These are phyloP conservation scores for Dittrichia graveolens DNA, from an alignment of 129 eudicot species.

Conservation along the genomic window DNA sequence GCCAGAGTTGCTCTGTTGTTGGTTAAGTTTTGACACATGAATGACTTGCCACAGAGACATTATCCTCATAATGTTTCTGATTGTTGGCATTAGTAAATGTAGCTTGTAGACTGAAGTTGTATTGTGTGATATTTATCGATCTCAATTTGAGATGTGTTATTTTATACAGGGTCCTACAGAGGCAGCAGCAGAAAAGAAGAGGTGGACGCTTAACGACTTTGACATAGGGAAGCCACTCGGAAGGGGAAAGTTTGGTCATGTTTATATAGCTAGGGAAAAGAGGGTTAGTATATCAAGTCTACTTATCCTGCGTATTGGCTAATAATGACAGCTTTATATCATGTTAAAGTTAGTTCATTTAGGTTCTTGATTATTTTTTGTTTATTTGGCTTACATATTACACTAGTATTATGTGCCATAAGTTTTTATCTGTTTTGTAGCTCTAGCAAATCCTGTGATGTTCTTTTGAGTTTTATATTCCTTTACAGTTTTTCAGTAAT, in stretches of 20 bases:
- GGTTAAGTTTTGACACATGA: too few species aligned
- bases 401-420: neutral
- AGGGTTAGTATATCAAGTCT: constrained; percentile 37
- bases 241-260: constrained; percentile 47
- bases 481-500: neutral
- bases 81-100: constrained; percentile 1
- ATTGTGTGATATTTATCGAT: neutral
- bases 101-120: neutral
- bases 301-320: neutral
- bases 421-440: neutral
- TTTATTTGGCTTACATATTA: neutral
- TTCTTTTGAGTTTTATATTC: neutral
- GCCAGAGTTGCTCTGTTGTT: too few species aligned
- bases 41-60: too few species aligned
- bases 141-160: neutral
- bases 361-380: neutral
- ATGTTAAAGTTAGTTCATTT: neutral
- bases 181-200: constrained; percentile 39
- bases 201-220: constrained; percentile 47
- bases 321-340: neutral
- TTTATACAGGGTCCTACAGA: constrained; percentile 31
- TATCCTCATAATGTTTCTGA: neutral
- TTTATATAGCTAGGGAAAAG: constrained; percentile 43
- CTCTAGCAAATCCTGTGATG: neutral
- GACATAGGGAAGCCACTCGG: constrained; percentile 45